Conservation (phyloP, 2,329 filamentous ascomycete species). For the Aureobasidium sp. region DNA sequence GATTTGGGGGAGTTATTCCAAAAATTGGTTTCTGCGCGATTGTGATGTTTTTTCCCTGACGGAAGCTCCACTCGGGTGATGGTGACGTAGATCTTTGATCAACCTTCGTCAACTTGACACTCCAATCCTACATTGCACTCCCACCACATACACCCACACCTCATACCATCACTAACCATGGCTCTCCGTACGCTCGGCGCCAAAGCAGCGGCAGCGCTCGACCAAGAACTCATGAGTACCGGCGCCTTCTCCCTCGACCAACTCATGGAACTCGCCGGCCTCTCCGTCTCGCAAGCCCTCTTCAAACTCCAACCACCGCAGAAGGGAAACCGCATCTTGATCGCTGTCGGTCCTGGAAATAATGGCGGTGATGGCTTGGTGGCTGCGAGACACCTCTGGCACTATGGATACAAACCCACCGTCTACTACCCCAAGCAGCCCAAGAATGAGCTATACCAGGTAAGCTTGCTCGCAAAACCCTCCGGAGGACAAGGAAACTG, state of each 20-base stretch:
- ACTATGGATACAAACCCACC: constrained; percentile 83
- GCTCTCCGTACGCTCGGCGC: not conserved
- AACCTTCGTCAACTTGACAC: not conserved
- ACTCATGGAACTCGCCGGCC: constrained; percentile 90
- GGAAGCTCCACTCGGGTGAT: not conserved
- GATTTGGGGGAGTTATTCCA: too few relatives aligned
- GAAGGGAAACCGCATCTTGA: constrained; percentile 63
- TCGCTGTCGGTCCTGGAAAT: constrained; percentile 82
- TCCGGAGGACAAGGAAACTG: too few relatives aligned
- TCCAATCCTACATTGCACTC: not conserved
- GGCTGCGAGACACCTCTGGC: constrained; percentile 79
- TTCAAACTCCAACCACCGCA: constrained; percentile 72
- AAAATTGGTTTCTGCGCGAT: too few relatives aligned
- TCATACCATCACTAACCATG: not conserved
- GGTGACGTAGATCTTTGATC: not conserved
- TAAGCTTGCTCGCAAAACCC: constrained; percentile 27
- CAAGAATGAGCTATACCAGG: constrained; percentile 84
- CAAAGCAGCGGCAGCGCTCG: constrained; percentile 79
- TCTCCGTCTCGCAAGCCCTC: constrained; percentile 88
- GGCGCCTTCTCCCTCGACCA: constrained; percentile 90
- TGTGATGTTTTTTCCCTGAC: too few relatives aligned
- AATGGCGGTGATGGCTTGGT: constrained; percentile 87
- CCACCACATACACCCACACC: not conserved
- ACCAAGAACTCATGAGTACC: constrained; percentile 87
- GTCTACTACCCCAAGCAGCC: constrained; percentile 90